Evolutionary conservation across 2,329 filamentous ascomycete species (phyloP), one percentile per base, ranked within the genome.

Genomic region (Neofusicoccum kwambonambiense): DNA sequence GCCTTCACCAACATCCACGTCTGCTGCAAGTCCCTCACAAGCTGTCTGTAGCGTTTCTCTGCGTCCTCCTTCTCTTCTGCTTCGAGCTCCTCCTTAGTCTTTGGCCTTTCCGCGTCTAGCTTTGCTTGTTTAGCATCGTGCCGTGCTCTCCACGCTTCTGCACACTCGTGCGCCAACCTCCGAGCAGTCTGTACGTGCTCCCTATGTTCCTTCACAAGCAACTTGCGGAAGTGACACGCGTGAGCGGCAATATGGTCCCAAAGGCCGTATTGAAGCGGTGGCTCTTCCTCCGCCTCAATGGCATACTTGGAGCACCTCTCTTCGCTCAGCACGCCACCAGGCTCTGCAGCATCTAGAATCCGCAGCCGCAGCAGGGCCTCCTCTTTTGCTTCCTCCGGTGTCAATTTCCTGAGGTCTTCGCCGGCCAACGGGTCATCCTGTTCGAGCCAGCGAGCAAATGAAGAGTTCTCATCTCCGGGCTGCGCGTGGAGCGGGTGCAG

Each of bases 241-340:
- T 96, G 93, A 52, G 89, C 89, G 51, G 90, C 83, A 62, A 98
- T 83, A 74, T 98, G 91, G 72, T 98, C 93, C 73, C 87, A 86
- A 70, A 96, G 93, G n/a, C 90, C 88, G 82, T 92, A 98, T 72
- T 95, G 92, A 61, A 86, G 84, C 0, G 87, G 86, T 0, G 91
- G 91, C 70, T 96, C 90, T 64, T 91, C 88, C 66, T 85, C 84
- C 12, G 87, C 82, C 68, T 95, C 91, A 0, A 91, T 90, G 17
- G 88, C 83, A 70, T 91, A 95, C 27, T 89, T 79, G 2, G 88
- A 89, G 73, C 91, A 94, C 66, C 84, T 83, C 66, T 88, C 87
- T 62, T 84, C 80, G 58, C 90, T 92, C 34, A 97, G 82, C 3
- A 93, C 75, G 2, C 92, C 92, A 15, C 93, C 93, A 4, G 88